These are phyloP conservation scores for Gryganskiella cystojenkinii DNA, from an alignment of 192 early-diverging fungal species.

Conservation along the genomic window DNA sequence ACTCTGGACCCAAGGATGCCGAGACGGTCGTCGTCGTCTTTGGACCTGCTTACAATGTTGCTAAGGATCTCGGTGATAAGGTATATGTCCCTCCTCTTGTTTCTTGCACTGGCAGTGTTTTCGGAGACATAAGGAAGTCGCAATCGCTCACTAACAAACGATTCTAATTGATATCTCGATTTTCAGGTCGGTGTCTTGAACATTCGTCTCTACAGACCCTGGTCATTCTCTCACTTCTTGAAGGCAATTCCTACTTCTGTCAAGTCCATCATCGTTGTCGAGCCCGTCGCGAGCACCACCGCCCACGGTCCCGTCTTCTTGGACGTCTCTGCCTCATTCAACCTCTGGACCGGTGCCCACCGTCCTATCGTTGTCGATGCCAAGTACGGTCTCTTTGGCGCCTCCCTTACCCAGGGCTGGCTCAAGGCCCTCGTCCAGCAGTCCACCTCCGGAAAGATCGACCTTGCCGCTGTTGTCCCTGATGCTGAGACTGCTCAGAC, in stretches of 20 bases:
- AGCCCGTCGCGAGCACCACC: slow-evolving; percentile 62
- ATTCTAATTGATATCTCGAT: neutral
- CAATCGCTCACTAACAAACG: too few relatives aligned
- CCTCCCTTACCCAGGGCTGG: slow-evolving; percentile 29
- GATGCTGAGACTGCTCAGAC: slow-evolving; percentile 25
- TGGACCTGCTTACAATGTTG: slow-evolving; percentile 66
- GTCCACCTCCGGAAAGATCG: slow-evolving; percentile 31
- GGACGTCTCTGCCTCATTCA: slow-evolving; percentile 79
- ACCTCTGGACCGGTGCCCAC: slow-evolving; percentile 56
- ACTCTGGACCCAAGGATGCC: slow-evolving; percentile 76
- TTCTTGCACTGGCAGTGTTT: neutral
- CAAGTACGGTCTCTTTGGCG: slow-evolving; percentile 46
- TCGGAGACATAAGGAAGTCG: neutral
- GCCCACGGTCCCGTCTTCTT: slow-evolving; percentile 76
- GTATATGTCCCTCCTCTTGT: slow-evolving; percentile 8
- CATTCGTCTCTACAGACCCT: slow-evolving; percentile 86
- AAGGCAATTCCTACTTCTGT: slow-evolving; percentile 71
- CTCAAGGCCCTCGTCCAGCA: slow-evolving; percentile 54
- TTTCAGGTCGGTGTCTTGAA: slow-evolving; percentile 75
- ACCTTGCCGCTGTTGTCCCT: slow-evolving; percentile 41
- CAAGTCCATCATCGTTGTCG: slow-evolving; percentile 81
- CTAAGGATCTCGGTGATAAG: slow-evolving; percentile 59
- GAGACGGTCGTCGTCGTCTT: slow-evolving; percentile 84
- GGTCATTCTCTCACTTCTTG: slow-evolving; percentile 80
- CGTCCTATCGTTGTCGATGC: slow-evolving; percentile 55